Evolutionary conservation across 345 rosid genomes (phyloP).

Genomic region (Lumnitzera racemosa): DNA sequence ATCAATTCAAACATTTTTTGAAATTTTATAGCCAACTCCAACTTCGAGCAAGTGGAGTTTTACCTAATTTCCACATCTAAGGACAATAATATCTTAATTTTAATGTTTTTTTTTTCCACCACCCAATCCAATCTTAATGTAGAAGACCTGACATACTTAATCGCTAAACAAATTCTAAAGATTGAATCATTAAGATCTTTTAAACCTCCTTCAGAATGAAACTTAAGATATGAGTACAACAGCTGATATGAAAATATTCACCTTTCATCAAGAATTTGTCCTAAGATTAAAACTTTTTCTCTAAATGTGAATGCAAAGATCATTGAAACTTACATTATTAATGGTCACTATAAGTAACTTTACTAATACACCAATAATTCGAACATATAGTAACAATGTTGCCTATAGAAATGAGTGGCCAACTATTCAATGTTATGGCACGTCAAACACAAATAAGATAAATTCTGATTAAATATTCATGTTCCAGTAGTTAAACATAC

Average conservation of each 20-base stretch:
- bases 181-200: background rate
- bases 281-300: constrained; percentile 1
- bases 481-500: too few species aligned
- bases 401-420: too few species aligned
- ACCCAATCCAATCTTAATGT: background rate
- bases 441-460: too few species aligned
- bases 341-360: too few species aligned
- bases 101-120: background rate
- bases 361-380: too few species aligned
- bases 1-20: constrained; percentile 5
- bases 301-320: too few species aligned
- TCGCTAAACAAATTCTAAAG: background rate
- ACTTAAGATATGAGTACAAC: constrained; percentile 4
- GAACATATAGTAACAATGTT: too few species aligned
- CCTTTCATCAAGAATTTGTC: background rate
- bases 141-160: constrained; percentile 3
- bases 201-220: constrained; percentile 1
- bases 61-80: constrained; percentile 9
- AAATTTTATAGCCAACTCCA: constrained; percentile 1
- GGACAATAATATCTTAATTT: background rate
- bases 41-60: constrained; percentile 4
- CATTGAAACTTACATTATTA: too few species aligned
- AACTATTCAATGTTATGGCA: too few species aligned
- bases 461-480: too few species aligned
- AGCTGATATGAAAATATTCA: background rate